phyloP scores from a whole-genome alignment of 208 protist species.

The Trypanosoma congolense region DNA sequence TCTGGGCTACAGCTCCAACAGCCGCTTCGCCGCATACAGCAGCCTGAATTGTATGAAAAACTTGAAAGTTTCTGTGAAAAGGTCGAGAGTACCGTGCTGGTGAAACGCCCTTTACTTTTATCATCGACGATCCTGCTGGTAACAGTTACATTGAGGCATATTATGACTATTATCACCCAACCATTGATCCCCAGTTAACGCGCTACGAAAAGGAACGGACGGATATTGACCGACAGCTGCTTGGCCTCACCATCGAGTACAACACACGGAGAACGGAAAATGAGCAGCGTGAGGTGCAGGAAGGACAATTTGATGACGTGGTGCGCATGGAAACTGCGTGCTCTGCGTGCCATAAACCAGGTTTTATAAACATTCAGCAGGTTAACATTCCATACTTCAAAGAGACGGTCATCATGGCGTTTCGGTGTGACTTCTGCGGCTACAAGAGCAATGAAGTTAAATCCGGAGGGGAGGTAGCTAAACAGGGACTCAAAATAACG shows the following conservation, averaged over 20 bases:
- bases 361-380: constrained; percentile 78
- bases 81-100: constrained; percentile 56
- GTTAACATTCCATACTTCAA: constrained; percentile 94
- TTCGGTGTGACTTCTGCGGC: constrained; percentile 90
- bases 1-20: constrained; percentile 72
- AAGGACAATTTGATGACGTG: constrained; percentile 70
- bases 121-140: constrained; percentile 88
- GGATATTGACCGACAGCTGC: constrained; percentile 81
- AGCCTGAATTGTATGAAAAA: constrained; percentile 77
- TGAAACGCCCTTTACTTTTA: constrained; percentile 86
- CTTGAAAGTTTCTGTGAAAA: constrained; percentile 79
- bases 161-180: constrained; percentile 88
- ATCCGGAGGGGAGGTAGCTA: constrained; percentile 78
- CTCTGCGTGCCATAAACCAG: constrained; percentile 61
- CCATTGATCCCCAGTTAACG: constrained; percentile 77
- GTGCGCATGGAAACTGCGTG: constrained; percentile 66
- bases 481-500: constrained; percentile 64
- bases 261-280: constrained; percentile 74
- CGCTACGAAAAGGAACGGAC: constrained; percentile 83
- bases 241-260: constrained; percentile 84
- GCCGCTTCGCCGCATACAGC: constrained; percentile 62
- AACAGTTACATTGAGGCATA: constrained; percentile 92
- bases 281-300: constrained; percentile 72
- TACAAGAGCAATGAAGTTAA: constrained; percentile 94
- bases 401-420: constrained; percentile 92